Conservation (phyloP, 2,329 filamentous ascomycete genomes). For the Ilyonectria robusta region DNA sequence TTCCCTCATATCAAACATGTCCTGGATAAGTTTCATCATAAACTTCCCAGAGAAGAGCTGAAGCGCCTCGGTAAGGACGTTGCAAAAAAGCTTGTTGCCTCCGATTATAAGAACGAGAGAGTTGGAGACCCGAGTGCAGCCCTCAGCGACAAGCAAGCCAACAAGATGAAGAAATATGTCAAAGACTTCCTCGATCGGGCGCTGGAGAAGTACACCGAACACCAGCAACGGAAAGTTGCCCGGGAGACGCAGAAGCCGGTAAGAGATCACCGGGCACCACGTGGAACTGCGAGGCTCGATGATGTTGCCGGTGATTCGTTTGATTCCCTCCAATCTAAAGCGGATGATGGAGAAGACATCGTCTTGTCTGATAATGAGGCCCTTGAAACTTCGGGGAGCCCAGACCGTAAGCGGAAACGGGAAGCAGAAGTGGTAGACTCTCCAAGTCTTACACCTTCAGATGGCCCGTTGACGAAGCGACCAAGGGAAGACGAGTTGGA, state of each 20-base stretch:
- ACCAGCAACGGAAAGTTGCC: constrained; percentile 75
- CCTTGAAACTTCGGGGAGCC: constrained; percentile 60
- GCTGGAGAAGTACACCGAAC: constrained; percentile 78
- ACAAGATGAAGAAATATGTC: constrained; percentile 86
- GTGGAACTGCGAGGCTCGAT: constrained; percentile 23
- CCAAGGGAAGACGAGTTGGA: constrained; percentile 63
- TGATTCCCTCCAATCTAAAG: constrained; percentile 38
- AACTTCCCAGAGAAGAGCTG: constrained; percentile 84
- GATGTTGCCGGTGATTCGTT: constrained; percentile 34
- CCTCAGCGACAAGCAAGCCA: constrained; percentile 82
- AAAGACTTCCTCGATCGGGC: constrained; percentile 91
- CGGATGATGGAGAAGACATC: constrained; percentile 52
- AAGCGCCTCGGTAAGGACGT: constrained; percentile 77
- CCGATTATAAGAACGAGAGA: constrained; percentile 91
- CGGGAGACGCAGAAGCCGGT: constrained; percentile 48
- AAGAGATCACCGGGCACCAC: constrained; percentile 27
- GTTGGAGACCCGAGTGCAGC: constrained; percentile 81
- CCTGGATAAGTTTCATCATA: constrained; percentile 88
- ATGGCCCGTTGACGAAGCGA: constrained; percentile 70
- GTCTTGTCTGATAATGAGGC: constrained; percentile 62
- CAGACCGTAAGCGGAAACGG: constrained; percentile 77
- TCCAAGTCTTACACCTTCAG: constrained; percentile 64
- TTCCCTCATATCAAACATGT: constrained; percentile 89
- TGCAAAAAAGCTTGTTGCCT: constrained; percentile 89
- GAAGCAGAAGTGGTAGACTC: constrained; percentile 56